Base-by-base conservation (phyloP, 208 protist genomes). In the Trypanosoma brucei region DNA sequence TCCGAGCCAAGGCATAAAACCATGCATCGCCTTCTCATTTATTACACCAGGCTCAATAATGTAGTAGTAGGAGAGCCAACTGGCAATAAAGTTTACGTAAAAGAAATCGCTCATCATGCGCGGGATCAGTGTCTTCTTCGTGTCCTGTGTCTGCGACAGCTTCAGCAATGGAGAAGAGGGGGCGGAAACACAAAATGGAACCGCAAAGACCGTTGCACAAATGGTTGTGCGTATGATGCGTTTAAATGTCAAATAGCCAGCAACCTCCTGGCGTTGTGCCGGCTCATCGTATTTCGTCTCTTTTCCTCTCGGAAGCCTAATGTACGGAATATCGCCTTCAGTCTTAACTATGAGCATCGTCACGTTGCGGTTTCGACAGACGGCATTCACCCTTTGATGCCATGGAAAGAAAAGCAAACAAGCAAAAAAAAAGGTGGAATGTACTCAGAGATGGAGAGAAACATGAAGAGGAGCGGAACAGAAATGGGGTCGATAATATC, bases 31-130 rank as follows among this genome's bases (percentile, higher is more conserved):
- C 4, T 66, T 62, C 1, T 62, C 53, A 44, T 84, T 84, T 6
- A 66, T 22, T 40, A 82, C 75, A 54, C 59, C 68, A 3, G 73
- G 74, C 62, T 86, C 79, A n/a, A 81, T 63, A 3, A 88, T 40
- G 4, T 59, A 2, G 68, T 62, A 79, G 54, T 88, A 88, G 11
- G 76, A 53, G 3, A 59, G 45, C 7, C 69, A 51, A 59, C 69
- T 79, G 0, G 79, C 77, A 5, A 77, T 40, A 51, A 89, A 89
- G 56, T 76, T 83, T 14, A 89, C 78, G 36, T 77, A 83, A 45
- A 89, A 89, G 64, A 89, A 89, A 64, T 89, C 83, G 49, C 62
- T 84, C 78, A 89, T 86, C 71, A 89, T 89, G 34, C 83, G 71
- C 14, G 80, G 76, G 46, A 84, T 64, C 52, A 89, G 70, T 2